Evolutionary conservation across 2,329 filamentous ascomycete species (phyloP).

Genomic region (Penicillium sp.): DNA sequence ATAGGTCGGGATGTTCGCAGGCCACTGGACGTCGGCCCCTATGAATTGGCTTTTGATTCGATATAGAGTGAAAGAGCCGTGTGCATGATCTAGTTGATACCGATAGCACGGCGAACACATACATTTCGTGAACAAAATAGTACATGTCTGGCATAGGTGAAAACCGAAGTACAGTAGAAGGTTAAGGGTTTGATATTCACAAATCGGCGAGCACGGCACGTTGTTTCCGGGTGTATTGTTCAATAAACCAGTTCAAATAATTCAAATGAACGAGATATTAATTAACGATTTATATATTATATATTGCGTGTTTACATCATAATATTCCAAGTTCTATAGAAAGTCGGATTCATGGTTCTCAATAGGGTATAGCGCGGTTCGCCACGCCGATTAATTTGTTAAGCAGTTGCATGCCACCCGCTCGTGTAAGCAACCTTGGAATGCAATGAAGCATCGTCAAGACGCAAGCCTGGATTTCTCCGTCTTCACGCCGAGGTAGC

Average conservation of each 20-base stretch:
- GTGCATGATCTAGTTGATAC: not conserved
- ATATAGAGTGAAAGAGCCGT: not conserved
- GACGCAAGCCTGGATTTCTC: slow-evolving; percentile 4
- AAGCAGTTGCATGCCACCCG: not conserved
- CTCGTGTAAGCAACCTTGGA: too few relatives aligned
- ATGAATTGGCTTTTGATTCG: not conserved
- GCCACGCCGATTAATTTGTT: not conserved
- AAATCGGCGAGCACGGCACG: too few relatives aligned
- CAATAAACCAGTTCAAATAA: too few relatives aligned
- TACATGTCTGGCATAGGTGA: too few relatives aligned
- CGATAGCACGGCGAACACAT: not conserved
- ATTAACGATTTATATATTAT: not conserved
- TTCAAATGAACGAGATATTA: too few relatives aligned
- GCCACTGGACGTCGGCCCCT: not conserved
- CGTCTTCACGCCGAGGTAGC: slow-evolving; percentile 5
- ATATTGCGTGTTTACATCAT: not conserved
- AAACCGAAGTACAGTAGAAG: too few relatives aligned
- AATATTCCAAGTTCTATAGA: too few relatives aligned
- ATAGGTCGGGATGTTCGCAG: not conserved
- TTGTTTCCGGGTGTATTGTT: too few relatives aligned
- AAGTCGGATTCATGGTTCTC: not conserved
- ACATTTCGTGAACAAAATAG: not conserved
- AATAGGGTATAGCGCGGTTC: not conserved
- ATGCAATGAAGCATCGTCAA: not conserved
- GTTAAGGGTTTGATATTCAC: too few relatives aligned